These are phyloP conservation scores for Chrysosporium keratinophilum DNA, from an alignment of 2,329 filamentous ascomycete species.

Conservation along the genomic window DNA sequence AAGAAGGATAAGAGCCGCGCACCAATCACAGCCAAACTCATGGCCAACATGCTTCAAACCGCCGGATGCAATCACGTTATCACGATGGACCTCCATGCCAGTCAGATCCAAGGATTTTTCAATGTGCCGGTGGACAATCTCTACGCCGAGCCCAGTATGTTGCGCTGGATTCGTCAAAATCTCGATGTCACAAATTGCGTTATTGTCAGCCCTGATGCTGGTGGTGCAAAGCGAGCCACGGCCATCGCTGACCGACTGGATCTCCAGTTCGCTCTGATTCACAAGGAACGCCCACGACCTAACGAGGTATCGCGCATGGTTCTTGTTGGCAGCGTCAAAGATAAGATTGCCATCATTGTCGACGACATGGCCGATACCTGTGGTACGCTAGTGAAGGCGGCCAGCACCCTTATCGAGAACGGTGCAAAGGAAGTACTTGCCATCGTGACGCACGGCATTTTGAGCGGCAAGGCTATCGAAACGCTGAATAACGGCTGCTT, in stretches of 20 bases:
- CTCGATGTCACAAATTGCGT: constrained; percentile 71
- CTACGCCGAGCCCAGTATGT: constrained; percentile 84
- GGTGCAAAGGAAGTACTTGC: constrained; percentile 82
- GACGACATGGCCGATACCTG: constrained; percentile 98
- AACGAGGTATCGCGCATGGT: constrained; percentile 91
- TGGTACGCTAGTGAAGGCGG: constrained; percentile 78
- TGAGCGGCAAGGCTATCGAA: constrained; percentile 79
- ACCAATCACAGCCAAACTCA: constrained; percentile 91
- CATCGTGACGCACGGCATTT: constrained; percentile 88
- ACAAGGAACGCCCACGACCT: constrained; percentile 86
- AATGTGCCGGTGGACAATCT: constrained; percentile 72
- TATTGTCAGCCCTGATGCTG: constrained; percentile 89
- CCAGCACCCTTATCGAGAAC: constrained; percentile 75
- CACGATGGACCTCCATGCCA: constrained; percentile 91
- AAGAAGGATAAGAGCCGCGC: constrained; percentile 95
- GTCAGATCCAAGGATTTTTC: constrained; percentile 93
- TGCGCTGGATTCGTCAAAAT: constrained; percentile 86
- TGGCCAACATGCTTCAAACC: constrained; percentile 95
- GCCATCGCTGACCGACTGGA: constrained; percentile 88
- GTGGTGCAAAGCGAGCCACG: constrained; percentile 88
- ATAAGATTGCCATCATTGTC: constrained; percentile 88
- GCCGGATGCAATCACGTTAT: constrained; percentile 89
- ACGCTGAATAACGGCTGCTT: constrained; percentile 70
- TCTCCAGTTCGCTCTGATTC: constrained; percentile 83
- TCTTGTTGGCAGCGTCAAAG: constrained; percentile 85